Evolutionary conservation across 257 asterid genomes (phyloP).

Genomic region (Solanum paucissectum): DNA sequence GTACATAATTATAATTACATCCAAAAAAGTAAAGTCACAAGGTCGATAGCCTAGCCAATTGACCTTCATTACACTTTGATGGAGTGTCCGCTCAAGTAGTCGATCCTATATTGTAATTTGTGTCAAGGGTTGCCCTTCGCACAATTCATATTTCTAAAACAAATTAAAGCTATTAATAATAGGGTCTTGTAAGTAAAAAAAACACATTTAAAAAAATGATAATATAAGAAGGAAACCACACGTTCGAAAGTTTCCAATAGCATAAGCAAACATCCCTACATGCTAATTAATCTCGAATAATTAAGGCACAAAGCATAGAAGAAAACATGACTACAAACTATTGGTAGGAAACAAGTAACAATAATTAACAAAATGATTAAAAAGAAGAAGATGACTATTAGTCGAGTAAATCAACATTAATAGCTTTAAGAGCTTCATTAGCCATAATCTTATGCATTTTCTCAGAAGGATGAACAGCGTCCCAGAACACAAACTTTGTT

Average conservation of each 20-base stretch:
- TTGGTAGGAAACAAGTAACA: neutral
- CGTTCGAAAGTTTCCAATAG: neutral
- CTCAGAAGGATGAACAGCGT: conserved; percentile 44
- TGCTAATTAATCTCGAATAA: neutral
- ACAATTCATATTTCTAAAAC: neutral
- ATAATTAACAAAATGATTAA: neutral
- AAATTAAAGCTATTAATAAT: neutral
- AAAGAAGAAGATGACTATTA: neutral
- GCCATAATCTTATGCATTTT: conserved; percentile 31
- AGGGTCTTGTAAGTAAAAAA: neutral
- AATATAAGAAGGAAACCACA: neutral
- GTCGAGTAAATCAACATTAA: neutral
- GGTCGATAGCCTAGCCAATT: neutral
- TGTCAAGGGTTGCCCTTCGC: neutral
- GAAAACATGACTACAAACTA: neutral
- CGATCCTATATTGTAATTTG: neutral
- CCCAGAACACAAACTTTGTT: conserved; percentile 39
- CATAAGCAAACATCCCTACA: neutral
- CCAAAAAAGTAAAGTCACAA: neutral
- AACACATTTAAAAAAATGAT: neutral
- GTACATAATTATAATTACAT: neutral
- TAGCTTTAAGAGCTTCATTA: conserved; percentile 13
- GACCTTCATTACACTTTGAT: neutral
- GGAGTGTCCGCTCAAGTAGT: neutral
- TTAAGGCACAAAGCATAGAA: neutral